phyloP scores from a whole-genome alignment of 2,329 filamentous ascomycete genomes.

The Diaporthe australafricana region DNA sequence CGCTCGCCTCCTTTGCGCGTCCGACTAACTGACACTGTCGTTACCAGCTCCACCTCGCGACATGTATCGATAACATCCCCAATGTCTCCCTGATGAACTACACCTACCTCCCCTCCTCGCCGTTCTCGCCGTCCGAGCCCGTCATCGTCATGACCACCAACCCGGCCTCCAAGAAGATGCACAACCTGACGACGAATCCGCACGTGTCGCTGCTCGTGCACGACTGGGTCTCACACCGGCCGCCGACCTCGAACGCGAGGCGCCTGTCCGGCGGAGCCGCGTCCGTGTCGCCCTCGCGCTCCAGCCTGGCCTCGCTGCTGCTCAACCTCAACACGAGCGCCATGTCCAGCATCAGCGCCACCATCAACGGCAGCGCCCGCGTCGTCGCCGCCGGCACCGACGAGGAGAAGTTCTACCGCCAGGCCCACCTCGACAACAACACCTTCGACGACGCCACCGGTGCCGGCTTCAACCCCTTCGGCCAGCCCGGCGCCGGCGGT shows the following conservation, averaged over 20 bases:
- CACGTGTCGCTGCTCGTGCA: conserved; percentile 95
- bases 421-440: conserved; percentile 90
- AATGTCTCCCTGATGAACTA: conserved; percentile 99
- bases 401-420: conserved; percentile 86
- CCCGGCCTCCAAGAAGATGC: conserved; percentile 80
- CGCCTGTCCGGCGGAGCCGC: conserved; percentile 72
- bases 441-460: conserved; percentile 76
- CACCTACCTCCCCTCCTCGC: conserved; percentile 89
- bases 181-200: conserved; percentile 85
- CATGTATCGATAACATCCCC: conserved; percentile 83
- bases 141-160: conserved; percentile 96
- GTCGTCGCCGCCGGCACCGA: conserved; percentile 79
- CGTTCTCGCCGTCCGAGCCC: conserved; percentile 71
- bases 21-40: neutral
- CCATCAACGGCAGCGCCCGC: conserved; percentile 88
- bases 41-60: conserved; percentile 89
- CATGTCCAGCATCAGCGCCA: conserved; percentile 88
- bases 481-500: conserved; percentile 37
- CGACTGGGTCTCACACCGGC: conserved; percentile 94
- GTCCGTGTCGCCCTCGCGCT: conserved; percentile 55
- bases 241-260: conserved; percentile 75
- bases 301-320: conserved; percentile 83
- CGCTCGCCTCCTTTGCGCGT: neutral
- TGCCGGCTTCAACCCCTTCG: conserved; percentile 37
- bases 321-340: conserved; percentile 92